These are phyloP conservation scores for Climacium dendroides DNA, from an alignment of 225 moss, liverwort and hornwort species.

Conservation along the genomic window DNA sequence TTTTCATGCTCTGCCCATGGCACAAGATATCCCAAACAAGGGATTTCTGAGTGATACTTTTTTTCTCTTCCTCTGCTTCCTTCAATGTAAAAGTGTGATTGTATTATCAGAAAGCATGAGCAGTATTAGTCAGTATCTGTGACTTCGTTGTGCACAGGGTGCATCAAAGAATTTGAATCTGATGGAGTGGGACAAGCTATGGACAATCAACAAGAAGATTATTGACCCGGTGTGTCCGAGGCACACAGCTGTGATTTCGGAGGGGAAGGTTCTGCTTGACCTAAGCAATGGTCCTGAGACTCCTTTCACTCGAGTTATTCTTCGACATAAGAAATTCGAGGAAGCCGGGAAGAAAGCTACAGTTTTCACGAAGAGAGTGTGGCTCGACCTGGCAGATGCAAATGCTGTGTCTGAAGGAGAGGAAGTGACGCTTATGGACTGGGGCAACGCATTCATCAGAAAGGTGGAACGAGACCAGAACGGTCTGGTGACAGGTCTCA, in stretches of 20 bases:
- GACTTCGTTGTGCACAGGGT: slow-evolving; percentile 26
- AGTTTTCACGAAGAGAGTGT: slow-evolving; percentile 44
- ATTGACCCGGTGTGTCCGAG: slow-evolving; percentile 70
- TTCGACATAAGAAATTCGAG: slow-evolving; percentile 68
- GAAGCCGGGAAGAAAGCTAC: slow-evolving; percentile 73
- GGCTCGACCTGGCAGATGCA: slow-evolving; percentile 72
- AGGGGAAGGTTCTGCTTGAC: slow-evolving; percentile 53
- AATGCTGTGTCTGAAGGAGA: slow-evolving; percentile 40
- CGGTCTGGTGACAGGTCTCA: slow-evolving; percentile 44
- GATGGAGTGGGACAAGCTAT: slow-evolving; percentile 93
- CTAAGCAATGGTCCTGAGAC: slow-evolving; percentile 50
- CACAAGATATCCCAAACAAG: background rate
- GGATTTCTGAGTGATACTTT: background rate
- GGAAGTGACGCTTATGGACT: slow-evolving; percentile 84
- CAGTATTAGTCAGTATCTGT: background rate
- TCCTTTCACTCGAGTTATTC: slow-evolving; percentile 46
- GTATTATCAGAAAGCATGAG: background rate
- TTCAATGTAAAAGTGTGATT: background rate
- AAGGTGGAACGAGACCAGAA: slow-evolving; percentile 40
- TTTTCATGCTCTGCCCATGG: background rate
- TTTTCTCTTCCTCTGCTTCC: background rate
- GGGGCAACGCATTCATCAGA: slow-evolving; percentile 68
- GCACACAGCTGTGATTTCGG: slow-evolving; percentile 60
- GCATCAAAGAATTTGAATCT: slow-evolving; percentile 80
- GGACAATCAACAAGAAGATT: slow-evolving; percentile 85